Conservation (phyloP, 2,329 filamentous ascomycete species). For the Fusarium chaquense region DNA sequence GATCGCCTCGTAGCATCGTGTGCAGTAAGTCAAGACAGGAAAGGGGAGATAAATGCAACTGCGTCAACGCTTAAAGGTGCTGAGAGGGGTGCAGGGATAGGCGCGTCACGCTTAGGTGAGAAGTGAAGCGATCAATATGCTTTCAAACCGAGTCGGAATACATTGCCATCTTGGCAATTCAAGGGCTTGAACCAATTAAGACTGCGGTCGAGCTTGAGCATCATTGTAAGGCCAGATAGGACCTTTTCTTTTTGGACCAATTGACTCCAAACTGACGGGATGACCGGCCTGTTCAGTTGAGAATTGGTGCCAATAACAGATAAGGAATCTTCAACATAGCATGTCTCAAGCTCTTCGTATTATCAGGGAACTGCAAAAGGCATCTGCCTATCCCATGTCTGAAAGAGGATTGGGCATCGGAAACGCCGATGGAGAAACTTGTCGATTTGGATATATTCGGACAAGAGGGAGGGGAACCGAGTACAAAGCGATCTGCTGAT, state of each 20-base stretch:
- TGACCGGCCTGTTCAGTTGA: background rate
- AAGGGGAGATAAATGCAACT: background rate
- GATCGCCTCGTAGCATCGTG: conserved; percentile 1
- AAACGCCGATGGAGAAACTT: conserved; percentile 15
- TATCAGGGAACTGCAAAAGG: background rate
- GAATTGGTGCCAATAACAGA: background rate
- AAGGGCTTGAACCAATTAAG: background rate
- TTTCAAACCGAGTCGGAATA: background rate
- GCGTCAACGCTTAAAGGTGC: background rate
- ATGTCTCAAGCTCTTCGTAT: background rate
- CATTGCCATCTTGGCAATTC: background rate
- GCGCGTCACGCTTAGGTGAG: background rate
- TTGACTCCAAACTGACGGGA: background rate
- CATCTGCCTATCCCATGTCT: background rate
- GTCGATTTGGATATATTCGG: conserved; percentile 3
- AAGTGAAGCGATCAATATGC: background rate
- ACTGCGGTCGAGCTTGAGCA: background rate
- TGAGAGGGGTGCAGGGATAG: background rate
- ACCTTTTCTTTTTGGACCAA: background rate
- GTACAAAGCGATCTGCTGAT: background rate
- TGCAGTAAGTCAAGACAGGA: background rate
- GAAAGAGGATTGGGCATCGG: conserved; percentile 6
- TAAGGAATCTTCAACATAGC: conserved; percentile 5
- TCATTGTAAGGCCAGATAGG: background rate
- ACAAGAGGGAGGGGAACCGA: background rate